Evolutionary conservation across 768 basidiomycete genomes (phyloP), one percentile per base, ranked within the genome.

Genomic region (Dendrothele bispora): DNA sequence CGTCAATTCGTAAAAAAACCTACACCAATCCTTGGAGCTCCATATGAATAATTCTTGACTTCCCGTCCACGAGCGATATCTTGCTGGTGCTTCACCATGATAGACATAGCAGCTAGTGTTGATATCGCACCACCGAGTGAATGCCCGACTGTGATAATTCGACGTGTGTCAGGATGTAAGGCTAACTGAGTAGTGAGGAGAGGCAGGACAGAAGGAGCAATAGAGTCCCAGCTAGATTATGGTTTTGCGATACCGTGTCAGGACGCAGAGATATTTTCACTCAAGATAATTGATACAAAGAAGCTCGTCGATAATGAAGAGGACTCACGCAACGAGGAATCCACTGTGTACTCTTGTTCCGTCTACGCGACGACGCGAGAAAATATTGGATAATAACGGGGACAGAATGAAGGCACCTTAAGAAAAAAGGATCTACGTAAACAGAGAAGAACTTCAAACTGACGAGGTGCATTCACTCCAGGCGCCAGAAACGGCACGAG

Each of bases 91-190:
- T n/a, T n/a, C n/a, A n/a, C n/a, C n/a, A n/a, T 67, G 17, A 80
- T 47, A 3, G 72, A 62, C 12, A 80, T 62, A 3, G 76, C 75
- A 2, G 72, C 76, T 2, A 82, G 60, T 3, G 74, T 66, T 1
- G 81, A 71, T 5, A 83, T 58, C 1, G 79, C 64, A 6, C 79
- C 81, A 8, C 81, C 81, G 8, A 81, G 60, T 1, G 80, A 82
- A 55, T 83, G 81, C 0, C 81, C 81, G 4, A 68, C 67, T 0
- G 73, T 73, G 7, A 76, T 70, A 26, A 82, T 60, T 1, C 66
- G 55, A 52, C 71, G 72, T 1, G 58, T 35, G 20, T 42, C 67
- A 2, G 67, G 62, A 47, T 78, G 63, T 3, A 49, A 48, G 10
- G 56, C 51, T 1, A 77, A 55, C 50, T 78, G 70, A 7, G 57